Base-by-base conservation (phyloP, 1,284 basidiomycete genomes). In the Apiotrichum domesticum region DNA sequence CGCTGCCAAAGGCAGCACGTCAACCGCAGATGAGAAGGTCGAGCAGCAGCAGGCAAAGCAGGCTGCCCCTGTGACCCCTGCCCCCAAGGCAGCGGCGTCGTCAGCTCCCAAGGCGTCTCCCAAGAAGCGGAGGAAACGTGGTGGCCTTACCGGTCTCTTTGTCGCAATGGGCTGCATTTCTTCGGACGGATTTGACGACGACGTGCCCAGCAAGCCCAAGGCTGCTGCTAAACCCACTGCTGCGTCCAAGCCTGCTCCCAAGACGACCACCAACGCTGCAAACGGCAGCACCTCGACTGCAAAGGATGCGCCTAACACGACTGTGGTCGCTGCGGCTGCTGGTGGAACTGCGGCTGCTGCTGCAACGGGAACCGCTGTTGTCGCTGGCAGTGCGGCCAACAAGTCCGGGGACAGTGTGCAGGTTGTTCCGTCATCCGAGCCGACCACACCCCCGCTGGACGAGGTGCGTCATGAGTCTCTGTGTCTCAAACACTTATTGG, bases 101-200 rank as follows among this genome's bases (percentile, higher is more conserved):
- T 4, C 32, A 7, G 6, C 41, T 13, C 41, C 41, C 41, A 42
- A 42, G 41, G 9, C 41, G 11, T 42, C 41, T 6, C 41, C 41
- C 39, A 74, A 71, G 66, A 73, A 71, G 66, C 67, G 69, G 51
- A 58, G 66, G 64, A 73, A 69, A 63, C 64, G 69, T 48, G 66
- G 65, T 35, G 73, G 71, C 21, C 59, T 74, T 6, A 66, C 71
- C 1, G 66, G 63, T 8, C 58, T 74, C 13, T 64, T 74, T 41
- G 58, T 69, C 34, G 64, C 69, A 15, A 58, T 74, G 1, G 73
- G 71, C 51, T 74, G 73, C 59, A 57, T 74, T 35, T 71, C 69
- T 2, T 66, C 69, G 10, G 62, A 65, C 47, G 73, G 72, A 44
- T 71, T 72, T 59, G 73, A 74, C 55, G 72, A 74, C 51, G 65